phyloP scores from a whole-genome alignment of 495 filamentous ascomycete species.

The Aspergillus sparsus region DNA sequence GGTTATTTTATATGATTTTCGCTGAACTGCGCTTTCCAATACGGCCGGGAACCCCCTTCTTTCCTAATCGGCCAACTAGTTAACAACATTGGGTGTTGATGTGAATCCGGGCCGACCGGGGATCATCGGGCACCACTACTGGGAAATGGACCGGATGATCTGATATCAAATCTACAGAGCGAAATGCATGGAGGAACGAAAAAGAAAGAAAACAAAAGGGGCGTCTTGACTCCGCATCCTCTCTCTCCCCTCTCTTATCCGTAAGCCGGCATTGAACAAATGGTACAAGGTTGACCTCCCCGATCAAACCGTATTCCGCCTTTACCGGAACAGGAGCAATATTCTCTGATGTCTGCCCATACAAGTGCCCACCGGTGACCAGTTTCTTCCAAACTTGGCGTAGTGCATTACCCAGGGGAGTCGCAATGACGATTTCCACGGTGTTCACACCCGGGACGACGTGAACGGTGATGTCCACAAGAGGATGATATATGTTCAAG shows the following conservation, averaged over 20 bases:
- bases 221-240: neutral
- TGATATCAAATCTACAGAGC: neutral
- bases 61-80: neutral
- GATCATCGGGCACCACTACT: neutral
- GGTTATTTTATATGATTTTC: neutral
- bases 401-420: slow-evolving; percentile 9
- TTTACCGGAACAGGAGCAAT: neutral
- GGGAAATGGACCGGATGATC: neutral
- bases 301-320: neutral
- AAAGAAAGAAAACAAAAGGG: too few species aligned
- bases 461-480: neutral
- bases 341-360: neutral
- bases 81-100: neutral
- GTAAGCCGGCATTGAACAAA: neutral
- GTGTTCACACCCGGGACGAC: neutral
- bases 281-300: neutral
- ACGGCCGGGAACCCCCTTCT: neutral
- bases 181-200: neutral
- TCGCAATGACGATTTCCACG: neutral
- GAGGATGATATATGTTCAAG: neutral
- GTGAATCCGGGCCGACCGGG: neutral
- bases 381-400: neutral
- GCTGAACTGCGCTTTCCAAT: too few species aligned
- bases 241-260: neutral
- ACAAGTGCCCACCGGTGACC: neutral